Conservation (phyloP, 176 grass and related monocot species). For the Lolium perenne region DNA sequence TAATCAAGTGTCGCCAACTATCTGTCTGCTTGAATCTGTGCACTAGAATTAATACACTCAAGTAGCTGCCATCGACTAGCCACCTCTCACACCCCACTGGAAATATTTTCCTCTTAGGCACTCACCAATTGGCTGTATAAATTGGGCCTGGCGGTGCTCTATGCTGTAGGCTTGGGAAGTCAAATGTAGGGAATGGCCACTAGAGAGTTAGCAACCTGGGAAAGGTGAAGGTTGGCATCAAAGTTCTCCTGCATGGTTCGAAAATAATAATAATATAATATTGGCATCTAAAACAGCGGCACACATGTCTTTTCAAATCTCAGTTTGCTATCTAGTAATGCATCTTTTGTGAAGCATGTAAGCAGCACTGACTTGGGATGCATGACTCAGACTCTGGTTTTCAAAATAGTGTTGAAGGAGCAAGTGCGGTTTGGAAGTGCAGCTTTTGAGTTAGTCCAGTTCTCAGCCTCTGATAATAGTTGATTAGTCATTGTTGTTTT, state of each 20-base stretch:
- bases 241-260: too few species aligned
- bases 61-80: background rate
- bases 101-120: background rate
- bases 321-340: background rate
- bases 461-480: background rate
- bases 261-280: too few species aligned
- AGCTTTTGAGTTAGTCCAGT: background rate
- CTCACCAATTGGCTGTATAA: background rate
- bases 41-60: background rate
- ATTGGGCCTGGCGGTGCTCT: background rate
- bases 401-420: background rate
- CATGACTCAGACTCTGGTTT: background rate
- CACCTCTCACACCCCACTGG: background rate
- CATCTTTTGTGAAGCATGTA: background rate
- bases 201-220: conserved; percentile 2
- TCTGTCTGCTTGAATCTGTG: background rate
- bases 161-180: background rate
- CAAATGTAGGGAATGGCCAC: background rate
- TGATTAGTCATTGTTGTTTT: background rate
- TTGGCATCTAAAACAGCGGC: background rate
- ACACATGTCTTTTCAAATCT: background rate
- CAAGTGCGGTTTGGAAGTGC: background rate
- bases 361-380: background rate
- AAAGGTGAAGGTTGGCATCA: background rate
- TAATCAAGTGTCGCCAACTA: background rate